Base-by-base conservation (phyloP, 2,329 filamentous ascomycete species). In the Fusarium udum region DNA sequence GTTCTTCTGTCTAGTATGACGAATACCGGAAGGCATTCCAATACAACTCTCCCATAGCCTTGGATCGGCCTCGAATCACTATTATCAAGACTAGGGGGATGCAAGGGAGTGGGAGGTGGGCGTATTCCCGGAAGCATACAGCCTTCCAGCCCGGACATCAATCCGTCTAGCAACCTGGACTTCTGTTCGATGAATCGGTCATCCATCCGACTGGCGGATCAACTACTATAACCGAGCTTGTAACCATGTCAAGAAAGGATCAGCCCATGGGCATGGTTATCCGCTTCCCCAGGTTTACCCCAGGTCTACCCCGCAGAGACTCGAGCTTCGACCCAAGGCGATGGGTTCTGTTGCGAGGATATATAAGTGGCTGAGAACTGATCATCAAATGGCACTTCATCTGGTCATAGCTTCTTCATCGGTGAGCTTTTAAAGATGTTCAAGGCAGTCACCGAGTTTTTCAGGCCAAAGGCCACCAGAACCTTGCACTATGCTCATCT, bases 211-310 rank as follows among this genome's bases (percentile, higher is more conserved):
- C 20, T 48, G 36, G 55, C 12, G 32, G 18, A 26, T n/a, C 32
- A 58, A 32, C 12, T 9, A 9, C 5, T 18, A 11, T 11, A 34
- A 13, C 31, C 55, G 55, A 28, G 16, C 9, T 15, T 10, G 32
- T 28, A 26, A n/a, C 32, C 20, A 22, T 31, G 16, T 12, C 28
- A 3, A 45, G 53, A 43, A 43, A 31, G 18, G 26, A 63, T 46
- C 26, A 49, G 36, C 43, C 6, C 60, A 36, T 34, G 42, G 28
- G n/a, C 37, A 26, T 34, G 31, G 11, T 26, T 26, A 45, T 28
- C 37, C 24, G n/a, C 43, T 72, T 57, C 69, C 69, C 69, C 69
- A 67, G 67, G 48, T 67, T 53, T 71, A 56, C 69, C 67, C 67
- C 69, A 64, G 57, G 31, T 42, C 36, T 67, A 63, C 57, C 63